Base-by-base conservation (phyloP, 345 rosid species). In the Hypericum androsaemum region DNA sequence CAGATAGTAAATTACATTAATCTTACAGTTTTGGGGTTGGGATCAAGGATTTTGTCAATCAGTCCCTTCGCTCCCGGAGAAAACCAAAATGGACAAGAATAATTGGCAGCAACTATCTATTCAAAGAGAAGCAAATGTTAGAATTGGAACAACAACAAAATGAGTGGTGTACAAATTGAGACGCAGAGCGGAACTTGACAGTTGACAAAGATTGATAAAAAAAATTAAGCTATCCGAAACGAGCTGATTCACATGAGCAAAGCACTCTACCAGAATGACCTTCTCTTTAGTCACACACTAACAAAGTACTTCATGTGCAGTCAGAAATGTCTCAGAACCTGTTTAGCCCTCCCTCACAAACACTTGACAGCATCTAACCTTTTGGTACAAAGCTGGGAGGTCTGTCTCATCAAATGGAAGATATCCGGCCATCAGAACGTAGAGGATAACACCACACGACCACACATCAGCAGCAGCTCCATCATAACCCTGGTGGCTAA, bases 391-490 rank as follows among this genome's bases (percentile, higher is more conserved):
- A 8, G 77, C 60, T 53, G 95, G 89, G 63, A 90, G 88, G 68
- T 90, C 89, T 13, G 56, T 67, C 68, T 80, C 96, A 15, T 77
- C 61, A 68, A 90, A 90, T 37, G 98, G 96, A 57, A 80, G 81
- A 77, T 67, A 78, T 17, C 96, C 98, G 60, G 96, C 96, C 88
- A 81, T 74, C 10, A 87, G 70, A 62, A 90, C 86, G 17, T 70
- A 90, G 58, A 90, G 89, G 63, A 90, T 77, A 17, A 90, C 96
- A 47, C 98, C 98, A 42, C 95, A 92, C 39, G 98, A 92, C 95
- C 98, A 92, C 48, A 87, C 50, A 55, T 87, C 98, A 43, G 98
- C 94, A 67, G 83, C 84, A 43, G 96, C 84, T 43, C 98, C 98
- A 63, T 79, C 80, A 64, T 92, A 92, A 53, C 95, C 96, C 37